phyloP scores from a whole-genome alignment of 2,329 filamentous ascomycete species.

The Aspergillus bombycis region DNA sequence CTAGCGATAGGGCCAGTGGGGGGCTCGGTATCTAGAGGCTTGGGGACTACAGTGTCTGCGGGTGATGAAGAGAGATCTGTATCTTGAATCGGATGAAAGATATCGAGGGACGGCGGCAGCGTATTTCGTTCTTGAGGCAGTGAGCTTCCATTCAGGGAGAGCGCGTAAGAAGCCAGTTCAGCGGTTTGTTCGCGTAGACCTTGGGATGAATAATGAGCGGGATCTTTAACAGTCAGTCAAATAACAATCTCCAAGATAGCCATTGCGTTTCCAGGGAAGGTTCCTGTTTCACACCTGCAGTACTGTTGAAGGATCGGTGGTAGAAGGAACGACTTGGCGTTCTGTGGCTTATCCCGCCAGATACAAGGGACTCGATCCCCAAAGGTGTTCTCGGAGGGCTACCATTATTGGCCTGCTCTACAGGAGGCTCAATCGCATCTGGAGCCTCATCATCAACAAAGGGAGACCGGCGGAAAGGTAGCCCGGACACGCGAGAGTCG shows the following conservation, averaged over 20 bases:
- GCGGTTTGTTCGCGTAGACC: constrained; percentile 85
- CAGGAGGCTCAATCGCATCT: constrained; percentile 25
- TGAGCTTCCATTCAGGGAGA: constrained; percentile 54
- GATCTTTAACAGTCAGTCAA: constrained; percentile 56
- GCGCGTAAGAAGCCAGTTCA: constrained; percentile 79
- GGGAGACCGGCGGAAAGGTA: constrained; percentile 27
- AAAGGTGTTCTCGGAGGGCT: constrained; percentile 28
- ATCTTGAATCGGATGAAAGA: constrained; percentile 26
- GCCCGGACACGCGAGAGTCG: constrained; percentile 31
- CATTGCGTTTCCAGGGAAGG: neutral
- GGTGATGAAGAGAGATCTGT: constrained; percentile 21
- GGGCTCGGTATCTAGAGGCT: constrained; percentile 19
- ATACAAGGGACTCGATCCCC: constrained; percentile 32
- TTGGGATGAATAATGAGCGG: constrained; percentile 70
- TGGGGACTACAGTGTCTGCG: constrained; percentile 23
- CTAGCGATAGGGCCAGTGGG: constrained; percentile 31
- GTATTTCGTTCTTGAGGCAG: constrained; percentile 29
- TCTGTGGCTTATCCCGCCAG: constrained; percentile 38
- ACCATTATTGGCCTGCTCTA: constrained; percentile 34
- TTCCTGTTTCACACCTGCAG: constrained; percentile 36
- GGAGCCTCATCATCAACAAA: constrained; percentile 26
- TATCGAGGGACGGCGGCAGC: constrained; percentile 33
- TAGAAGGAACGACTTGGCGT: constrained; percentile 50
- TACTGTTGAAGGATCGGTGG: constrained; percentile 48
- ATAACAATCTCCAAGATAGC: constrained; percentile 6